Evolutionary conservation across 352 stramenopile species (phyloP).

Genomic region (Globisporangium cylindrosporum): DNA sequence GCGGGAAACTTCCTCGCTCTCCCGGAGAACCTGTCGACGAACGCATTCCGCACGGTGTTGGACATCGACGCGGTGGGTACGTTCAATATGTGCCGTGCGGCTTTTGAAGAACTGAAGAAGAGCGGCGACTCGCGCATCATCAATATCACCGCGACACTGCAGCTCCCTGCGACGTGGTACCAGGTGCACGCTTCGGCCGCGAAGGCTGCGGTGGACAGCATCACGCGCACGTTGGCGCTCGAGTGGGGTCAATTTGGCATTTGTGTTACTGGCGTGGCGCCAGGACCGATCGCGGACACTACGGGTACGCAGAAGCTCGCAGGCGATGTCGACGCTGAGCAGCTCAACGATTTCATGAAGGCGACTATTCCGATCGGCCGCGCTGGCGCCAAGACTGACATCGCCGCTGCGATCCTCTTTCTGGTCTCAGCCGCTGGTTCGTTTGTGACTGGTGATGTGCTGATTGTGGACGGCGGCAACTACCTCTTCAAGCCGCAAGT

Average conservation of each 20-base stretch:
- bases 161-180: constrained; percentile 91
- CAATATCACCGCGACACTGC: constrained; percentile 95
- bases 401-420: constrained; percentile 79
- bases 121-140: constrained; percentile 85
- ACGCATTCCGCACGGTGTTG: constrained; percentile 95
- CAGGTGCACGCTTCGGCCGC: constrained; percentile 94
- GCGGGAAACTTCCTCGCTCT: constrained; percentile 93
- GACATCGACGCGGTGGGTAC: constrained; percentile 95
- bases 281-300: constrained; percentile 94
- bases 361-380: constrained; percentile 65
- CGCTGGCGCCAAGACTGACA: constrained; percentile 82
- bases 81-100: constrained; percentile 94
- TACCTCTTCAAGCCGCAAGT: constrained; percentile 78
- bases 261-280: constrained; percentile 93
- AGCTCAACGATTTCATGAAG: constrained; percentile 49
- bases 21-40: constrained; percentile 87
- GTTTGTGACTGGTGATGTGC: constrained; percentile 80
- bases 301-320: constrained; percentile 75
- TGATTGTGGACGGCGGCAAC: constrained; percentile 82
- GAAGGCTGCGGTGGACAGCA: constrained; percentile 94
- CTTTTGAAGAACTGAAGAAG: constrained; percentile 80
- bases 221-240: constrained; percentile 93
- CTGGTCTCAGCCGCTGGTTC: constrained; percentile 69
- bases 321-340: constrained; percentile 39
- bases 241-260: constrained; percentile 96